phyloP scores from a whole-genome alignment of 345 rosid species.

The Syzygium grande region DNA sequence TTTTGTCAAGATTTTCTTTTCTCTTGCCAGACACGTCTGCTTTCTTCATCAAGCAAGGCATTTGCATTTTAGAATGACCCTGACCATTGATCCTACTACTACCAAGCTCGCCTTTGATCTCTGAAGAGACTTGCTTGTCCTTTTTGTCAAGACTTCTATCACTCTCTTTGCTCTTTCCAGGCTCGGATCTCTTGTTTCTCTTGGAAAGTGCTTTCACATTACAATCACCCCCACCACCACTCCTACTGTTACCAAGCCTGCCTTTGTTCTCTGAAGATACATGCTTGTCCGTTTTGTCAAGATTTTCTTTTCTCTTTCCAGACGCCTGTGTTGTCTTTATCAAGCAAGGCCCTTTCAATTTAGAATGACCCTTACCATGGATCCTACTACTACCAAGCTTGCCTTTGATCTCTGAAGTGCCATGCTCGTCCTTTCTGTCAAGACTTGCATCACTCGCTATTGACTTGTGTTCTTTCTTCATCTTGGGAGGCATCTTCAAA shows the following conservation, averaged over 20 bases:
- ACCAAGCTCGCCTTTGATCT: slow-evolving; percentile 20
- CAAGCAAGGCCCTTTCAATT: not conserved
- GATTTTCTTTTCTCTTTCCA: not conserved
- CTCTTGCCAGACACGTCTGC: not conserved
- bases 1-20: slow-evolving; percentile 17
- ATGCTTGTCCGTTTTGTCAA: slow-evolving; percentile 26
- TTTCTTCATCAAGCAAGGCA: not conserved
- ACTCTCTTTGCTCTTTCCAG: not conserved
- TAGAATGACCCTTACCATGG: not conserved
- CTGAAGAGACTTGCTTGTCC: slow-evolving; percentile 18
- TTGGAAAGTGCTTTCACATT: not conserved
- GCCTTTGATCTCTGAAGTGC: slow-evolving; percentile 18
- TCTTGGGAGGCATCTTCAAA: not conserved
- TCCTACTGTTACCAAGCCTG: slow-evolving; percentile 14
- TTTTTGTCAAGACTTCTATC: slow-evolving; percentile 25
- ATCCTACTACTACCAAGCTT: slow-evolving; percentile 11
- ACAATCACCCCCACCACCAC: not conserved
- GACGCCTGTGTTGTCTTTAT: not conserved
- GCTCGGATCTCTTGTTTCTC: not conserved
- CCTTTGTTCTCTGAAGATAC: slow-evolving; percentile 19
- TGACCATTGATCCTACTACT: not conserved
- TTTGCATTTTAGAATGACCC: not conserved
- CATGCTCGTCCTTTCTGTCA: slow-evolving; percentile 25
- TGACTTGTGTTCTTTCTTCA: not conserved
- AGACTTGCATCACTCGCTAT: slow-evolving; percentile 6